phyloP scores from a whole-genome alignment of 2,329 filamentous ascomycete species.

The Aspergillus ustus region DNA sequence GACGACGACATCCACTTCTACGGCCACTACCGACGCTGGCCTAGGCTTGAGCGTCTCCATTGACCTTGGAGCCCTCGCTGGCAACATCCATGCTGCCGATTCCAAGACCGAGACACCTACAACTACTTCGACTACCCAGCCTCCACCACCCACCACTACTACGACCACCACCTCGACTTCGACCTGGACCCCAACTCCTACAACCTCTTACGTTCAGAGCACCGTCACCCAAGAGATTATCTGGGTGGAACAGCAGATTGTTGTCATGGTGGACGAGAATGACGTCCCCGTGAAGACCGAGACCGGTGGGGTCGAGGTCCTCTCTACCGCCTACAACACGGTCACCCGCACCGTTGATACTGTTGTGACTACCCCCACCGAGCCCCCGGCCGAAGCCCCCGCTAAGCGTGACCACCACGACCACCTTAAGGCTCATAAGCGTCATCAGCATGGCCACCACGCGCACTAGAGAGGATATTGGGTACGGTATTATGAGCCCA shows the following conservation, averaged over 20 bases:
- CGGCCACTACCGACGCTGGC: not conserved
- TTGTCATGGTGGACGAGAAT: constrained; percentile 33
- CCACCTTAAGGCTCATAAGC: constrained; percentile 28
- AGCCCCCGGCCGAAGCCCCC: constrained; percentile 20
- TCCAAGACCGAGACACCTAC: not conserved
- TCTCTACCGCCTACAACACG: constrained; percentile 32
- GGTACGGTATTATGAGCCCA: constrained; percentile 14
- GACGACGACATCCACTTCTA: constrained; percentile 9
- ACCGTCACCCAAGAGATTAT: constrained; percentile 34
- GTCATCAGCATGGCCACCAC: constrained; percentile 33
- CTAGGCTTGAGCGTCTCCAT: constrained; percentile 9
- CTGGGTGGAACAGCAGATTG: constrained; percentile 35
- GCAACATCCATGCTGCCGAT: constrained; percentile 12
- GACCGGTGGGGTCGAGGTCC: constrained; percentile 27
- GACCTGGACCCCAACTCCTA: constrained; percentile 31
- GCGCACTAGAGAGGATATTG: constrained; percentile 16
- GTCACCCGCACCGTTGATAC: constrained; percentile 30
- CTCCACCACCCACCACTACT: constrained; percentile 13
- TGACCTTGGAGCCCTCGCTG: constrained; percentile 14
- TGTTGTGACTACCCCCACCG: constrained; percentile 26
- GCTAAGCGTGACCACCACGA: constrained; percentile 25
- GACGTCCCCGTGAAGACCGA: constrained; percentile 32
- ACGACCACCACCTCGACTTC: constrained; percentile 23
- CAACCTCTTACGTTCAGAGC: constrained; percentile 29
- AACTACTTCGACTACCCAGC: constrained; percentile 7